phyloP scores from a whole-genome alignment of 2,329 filamentous ascomycete species.

The Camptophora hylomeconis region DNA sequence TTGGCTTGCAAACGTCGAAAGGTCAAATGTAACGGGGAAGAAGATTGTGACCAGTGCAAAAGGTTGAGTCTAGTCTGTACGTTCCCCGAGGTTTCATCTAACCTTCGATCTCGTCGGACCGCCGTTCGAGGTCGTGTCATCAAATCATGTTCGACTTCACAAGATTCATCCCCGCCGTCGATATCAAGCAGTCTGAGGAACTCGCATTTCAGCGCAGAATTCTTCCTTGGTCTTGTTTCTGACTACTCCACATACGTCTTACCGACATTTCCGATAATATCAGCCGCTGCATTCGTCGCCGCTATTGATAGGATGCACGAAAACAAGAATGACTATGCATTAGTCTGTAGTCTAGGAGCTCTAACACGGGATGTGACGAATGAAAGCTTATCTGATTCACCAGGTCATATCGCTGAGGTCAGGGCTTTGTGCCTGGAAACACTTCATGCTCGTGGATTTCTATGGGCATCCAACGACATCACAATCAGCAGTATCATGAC shows the following conservation, averaged over 20 bases:
- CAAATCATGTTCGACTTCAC: no score
- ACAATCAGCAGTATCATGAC: conserved; percentile 36
- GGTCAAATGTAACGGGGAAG: no score
- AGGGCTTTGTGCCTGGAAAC: conserved; percentile 21
- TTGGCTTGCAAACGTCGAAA: no score
- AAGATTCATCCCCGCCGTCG: no score
- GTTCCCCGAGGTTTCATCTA: no score
- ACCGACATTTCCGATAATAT: conserved; percentile 35
- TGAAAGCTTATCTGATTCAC: no score
- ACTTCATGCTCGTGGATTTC: conserved; percentile 24
- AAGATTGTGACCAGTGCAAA: no score
- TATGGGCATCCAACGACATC: conserved; percentile 26
- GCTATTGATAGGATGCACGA: conserved; percentile 22
- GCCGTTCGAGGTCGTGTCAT: no score
- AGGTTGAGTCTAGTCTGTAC: no score
- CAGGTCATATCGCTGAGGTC: no score
- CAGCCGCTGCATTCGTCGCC: conserved; percentile 25
- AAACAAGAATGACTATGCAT: conserved; percentile 27
- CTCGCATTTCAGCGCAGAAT: conserved; percentile 29
- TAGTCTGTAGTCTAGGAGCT: conserved; percentile 33
- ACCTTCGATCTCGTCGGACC: no score
- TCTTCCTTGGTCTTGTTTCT: not conserved
- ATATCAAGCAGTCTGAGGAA: no score
- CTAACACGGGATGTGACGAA: conserved; percentile 34
- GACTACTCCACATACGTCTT: conserved; percentile 34